Percentiles rank a stretch among this genome's conserved stretches.
These are phyloP conservation scores for Rhynchosporium agropyri DNA, from an alignment of 2,329 filamentous ascomycete genomes.

Conservation along the genomic window DNA sequence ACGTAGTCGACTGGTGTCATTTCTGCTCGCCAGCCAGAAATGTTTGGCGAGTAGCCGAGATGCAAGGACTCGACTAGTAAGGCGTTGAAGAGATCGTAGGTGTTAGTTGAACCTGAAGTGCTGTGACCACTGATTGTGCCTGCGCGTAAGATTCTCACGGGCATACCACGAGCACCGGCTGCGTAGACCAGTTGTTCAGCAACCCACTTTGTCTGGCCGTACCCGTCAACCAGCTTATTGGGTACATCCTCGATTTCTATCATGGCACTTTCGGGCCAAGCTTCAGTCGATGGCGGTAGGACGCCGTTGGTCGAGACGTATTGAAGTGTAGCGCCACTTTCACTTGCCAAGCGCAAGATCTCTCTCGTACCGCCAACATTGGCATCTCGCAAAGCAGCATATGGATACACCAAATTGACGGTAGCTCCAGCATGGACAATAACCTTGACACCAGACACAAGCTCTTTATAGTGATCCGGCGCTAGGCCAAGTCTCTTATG, in stretches of 20 bases:
- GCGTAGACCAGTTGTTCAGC: constrained; percentile 69
- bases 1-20: constrained; percentile 87
- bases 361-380: constrained; percentile 82
- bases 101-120: constrained; percentile 72
- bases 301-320: constrained; percentile 83
- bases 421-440: constrained; percentile 78
- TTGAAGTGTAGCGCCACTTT: constrained; percentile 71
- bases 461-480: constrained; percentile 63
- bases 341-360: constrained; percentile 69
- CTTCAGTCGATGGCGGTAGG: constrained; percentile 67
- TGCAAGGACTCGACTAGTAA: constrained; percentile 77
- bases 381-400: constrained; percentile 71
- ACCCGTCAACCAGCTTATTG: constrained; percentile 75
- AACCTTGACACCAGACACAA: constrained; percentile 68
- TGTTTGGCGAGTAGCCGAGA: constrained; percentile 69
- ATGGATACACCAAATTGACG: constrained; percentile 81
- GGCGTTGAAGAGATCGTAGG: constrained; percentile 76
- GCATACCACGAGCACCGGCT: constrained; percentile 75
- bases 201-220: constrained; percentile 89
- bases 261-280: constrained; percentile 72
- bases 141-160: constrained; percentile 74
- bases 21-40: constrained; percentile 76
- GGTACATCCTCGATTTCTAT: constrained; percentile 70
- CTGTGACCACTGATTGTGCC: constrained; percentile 84
- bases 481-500: constrained; percentile 69